Conservation (phyloP, 169 alveolate species). For the Eimeria tenella region DNA sequence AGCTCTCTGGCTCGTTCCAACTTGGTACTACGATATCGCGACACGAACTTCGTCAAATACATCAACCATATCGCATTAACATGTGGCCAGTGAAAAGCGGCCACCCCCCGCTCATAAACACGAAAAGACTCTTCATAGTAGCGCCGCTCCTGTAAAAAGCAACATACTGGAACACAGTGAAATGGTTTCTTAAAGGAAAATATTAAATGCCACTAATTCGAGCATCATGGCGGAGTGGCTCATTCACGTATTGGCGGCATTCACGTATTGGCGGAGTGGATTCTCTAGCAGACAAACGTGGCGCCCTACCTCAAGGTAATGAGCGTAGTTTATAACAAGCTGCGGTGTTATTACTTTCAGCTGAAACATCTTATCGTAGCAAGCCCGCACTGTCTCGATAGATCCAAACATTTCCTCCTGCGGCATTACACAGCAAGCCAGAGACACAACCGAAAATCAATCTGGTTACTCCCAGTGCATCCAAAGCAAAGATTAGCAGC, state of each 20-base stretch:
- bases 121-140: conserved; percentile 95
- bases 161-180: background rate
- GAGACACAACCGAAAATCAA: background rate
- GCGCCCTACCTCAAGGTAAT: conserved; percentile 81
- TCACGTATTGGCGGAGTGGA: no score
- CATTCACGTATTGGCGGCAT: no score
- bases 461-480: background rate
- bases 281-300: no score
- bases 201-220: background rate
- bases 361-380: conserved; percentile 86
- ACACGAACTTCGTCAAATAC: conserved; percentile 91
- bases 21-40: conserved; percentile 90
- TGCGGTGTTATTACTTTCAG: conserved; percentile 87
- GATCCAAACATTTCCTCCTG: conserved; percentile 88
- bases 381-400: conserved; percentile 83
- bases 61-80: conserved; percentile 93
- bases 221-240: no score
- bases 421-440: conserved; percentile 34
- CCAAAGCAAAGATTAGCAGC: no score
- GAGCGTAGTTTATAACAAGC: conserved; percentile 85
- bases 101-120: conserved; percentile 94
- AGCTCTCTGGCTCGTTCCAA: conserved; percentile 96
- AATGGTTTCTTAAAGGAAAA: background rate
- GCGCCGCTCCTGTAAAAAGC: conserved; percentile 78
- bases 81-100: conserved; percentile 95